Evolutionary conservation across 352 stramenopile species (phyloP).

Genomic region (Saprolegnia parasitica): DNA sequence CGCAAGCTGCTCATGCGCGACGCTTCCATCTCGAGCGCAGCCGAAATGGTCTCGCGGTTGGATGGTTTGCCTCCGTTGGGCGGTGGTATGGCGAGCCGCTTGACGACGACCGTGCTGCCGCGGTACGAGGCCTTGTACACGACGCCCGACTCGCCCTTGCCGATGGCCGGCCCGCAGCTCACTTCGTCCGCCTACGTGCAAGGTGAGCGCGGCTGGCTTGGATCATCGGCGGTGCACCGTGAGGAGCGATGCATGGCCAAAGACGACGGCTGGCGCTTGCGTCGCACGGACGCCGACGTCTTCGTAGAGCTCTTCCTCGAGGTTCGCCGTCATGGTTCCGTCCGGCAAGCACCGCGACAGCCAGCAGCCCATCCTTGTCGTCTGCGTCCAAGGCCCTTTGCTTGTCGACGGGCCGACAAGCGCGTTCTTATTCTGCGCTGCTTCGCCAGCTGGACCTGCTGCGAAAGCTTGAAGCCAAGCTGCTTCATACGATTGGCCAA

Average conservation of each 20-base stretch:
- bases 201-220: neutral
- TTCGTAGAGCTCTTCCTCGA: conserved; percentile 80
- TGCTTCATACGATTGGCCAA: neutral
- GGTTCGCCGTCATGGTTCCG: conserved; percentile 77
- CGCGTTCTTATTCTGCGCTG: conserved; percentile 22
- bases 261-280: conserved; percentile 38
- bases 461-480: neutral
- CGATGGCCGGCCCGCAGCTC: conserved; percentile 69
- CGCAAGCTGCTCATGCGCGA: conserved; percentile 86
- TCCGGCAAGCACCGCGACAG: conserved; percentile 79
- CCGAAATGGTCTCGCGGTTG: conserved; percentile 70
- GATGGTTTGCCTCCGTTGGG: conserved; percentile 44
- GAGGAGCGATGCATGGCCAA: conserved; percentile 62
- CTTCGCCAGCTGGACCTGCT: neutral
- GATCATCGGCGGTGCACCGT: conserved; percentile 39
- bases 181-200: conserved; percentile 69
- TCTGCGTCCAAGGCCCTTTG: conserved; percentile 7
- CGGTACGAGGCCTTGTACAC: conserved; percentile 85
- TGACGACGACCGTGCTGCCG: conserved; percentile 76
- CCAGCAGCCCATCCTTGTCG: conserved; percentile 64
- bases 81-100: conserved; percentile 82
- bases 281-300: conserved; percentile 49
- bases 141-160: conserved; percentile 68
- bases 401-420: neutral
- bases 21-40: conserved; percentile 75